Conservation (phyloP, 306 rosid genomes). For the Carpinus fangiana region DNA sequence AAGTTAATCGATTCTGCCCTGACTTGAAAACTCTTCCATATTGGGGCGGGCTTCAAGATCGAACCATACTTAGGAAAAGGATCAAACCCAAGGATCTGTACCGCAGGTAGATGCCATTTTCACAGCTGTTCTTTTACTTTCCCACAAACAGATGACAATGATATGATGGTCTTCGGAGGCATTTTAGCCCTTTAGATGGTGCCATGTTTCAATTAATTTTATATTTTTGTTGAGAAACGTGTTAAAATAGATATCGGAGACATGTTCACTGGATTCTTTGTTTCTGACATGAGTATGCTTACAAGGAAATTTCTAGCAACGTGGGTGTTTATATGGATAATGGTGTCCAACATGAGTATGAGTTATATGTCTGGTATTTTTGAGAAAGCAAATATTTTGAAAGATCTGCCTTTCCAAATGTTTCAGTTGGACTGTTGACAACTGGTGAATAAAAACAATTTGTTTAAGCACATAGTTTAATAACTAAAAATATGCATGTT, state of each 20-base stretch:
- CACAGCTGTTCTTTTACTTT: constrained; percentile 17
- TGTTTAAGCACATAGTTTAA: neutral
- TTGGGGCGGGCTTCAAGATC: constrained; percentile 91
- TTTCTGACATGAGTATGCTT: constrained; percentile 15
- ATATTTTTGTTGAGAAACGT: neutral
- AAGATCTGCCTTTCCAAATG: neutral
- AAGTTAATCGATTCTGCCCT: constrained; percentile 96
- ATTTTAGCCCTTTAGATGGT: neutral
- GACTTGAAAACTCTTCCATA: constrained; percentile 88
- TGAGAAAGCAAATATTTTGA: constrained; percentile 15
- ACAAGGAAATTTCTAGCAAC: constrained; percentile 2
- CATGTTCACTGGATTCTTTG: neutral
- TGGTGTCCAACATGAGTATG: neutral
- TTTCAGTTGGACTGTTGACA: constrained; percentile 1
- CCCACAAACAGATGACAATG: constrained; percentile 10
- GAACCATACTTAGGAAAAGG: constrained; percentile 84
- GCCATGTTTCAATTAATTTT: neutral
- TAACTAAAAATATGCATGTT: neutral
- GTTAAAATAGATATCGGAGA: neutral
- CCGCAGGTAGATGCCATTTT: constrained; percentile 65
- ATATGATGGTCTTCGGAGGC: neutral
- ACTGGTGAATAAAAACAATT: neutral
- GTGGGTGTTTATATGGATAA: constrained; percentile 11
- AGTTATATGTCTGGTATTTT: constrained; percentile 3
- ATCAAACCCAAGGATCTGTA: constrained; percentile 89